A percentile compares a stretch with the other conserved stretches of the same genome.
Evolutionary conservation across 352 stramenopile species (phyloP).

Genomic region (Phytophthora citricola): DNA sequence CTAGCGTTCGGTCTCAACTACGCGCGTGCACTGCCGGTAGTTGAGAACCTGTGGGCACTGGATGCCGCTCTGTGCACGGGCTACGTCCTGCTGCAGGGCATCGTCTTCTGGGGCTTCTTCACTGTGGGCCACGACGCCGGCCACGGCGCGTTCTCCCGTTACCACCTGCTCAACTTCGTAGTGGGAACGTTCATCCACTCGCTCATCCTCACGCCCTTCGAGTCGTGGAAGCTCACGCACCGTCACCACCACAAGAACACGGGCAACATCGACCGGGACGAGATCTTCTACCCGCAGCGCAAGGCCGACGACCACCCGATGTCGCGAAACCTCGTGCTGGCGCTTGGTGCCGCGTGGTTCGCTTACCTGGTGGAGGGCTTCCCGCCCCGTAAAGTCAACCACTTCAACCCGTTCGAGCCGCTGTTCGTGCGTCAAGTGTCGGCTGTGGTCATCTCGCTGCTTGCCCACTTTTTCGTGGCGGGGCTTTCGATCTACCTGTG

Average conservation of each 20-base stretch:
- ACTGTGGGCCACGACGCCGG: constrained; percentile 84
- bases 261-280: constrained; percentile 85
- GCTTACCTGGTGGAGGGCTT: constrained; percentile 79
- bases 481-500: constrained; percentile 50
- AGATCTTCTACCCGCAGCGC: constrained; percentile 86
- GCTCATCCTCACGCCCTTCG: constrained; percentile 81
- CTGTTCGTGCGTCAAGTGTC: constrained; percentile 70
- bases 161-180: constrained; percentile 80
- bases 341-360: constrained; percentile 73
- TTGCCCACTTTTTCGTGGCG: constrained; percentile 48
- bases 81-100: constrained; percentile 78
- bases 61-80: constrained; percentile 52
- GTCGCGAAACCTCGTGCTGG: constrained; percentile 54
- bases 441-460: constrained; percentile 69
- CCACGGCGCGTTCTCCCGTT: constrained; percentile 82
- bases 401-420: constrained; percentile 84
- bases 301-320: constrained; percentile 57
- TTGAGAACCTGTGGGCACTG: constrained; percentile 43
- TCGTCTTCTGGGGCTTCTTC: constrained; percentile 89
- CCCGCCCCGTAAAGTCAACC: constrained; percentile 76
- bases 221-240: constrained; percentile 84
- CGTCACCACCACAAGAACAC: constrained; percentile 90
- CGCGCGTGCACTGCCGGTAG: constrained; percentile 48
- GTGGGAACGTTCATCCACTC: constrained; percentile 82
- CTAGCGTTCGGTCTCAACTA: constrained; percentile 54